Conservation (phyloP, 1,139 yeast species). For the Taphrina deformans region DNA sequence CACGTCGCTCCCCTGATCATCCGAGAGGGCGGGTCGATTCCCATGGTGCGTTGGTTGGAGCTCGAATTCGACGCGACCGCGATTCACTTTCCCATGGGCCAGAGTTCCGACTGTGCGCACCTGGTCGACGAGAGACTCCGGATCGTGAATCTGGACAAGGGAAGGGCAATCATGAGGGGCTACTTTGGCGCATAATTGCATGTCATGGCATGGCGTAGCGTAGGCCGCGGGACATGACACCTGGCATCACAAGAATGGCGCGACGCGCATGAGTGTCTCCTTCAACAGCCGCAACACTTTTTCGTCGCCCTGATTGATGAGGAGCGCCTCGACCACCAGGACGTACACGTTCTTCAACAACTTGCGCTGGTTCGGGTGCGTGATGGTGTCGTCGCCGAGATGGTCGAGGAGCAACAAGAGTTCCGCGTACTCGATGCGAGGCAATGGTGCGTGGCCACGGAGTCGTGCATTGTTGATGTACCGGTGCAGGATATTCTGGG, state of each 20-base stretch:
- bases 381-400: constrained; percentile 10
- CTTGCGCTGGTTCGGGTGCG: constrained; percentile 4
- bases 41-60: constrained; percentile 81
- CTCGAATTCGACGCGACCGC: constrained; percentile 82
- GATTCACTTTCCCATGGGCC: constrained; percentile 96
- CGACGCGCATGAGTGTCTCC: constrained; percentile 1
- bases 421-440: constrained; percentile 11
- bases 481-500: background rate
- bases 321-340: constrained; percentile 4
- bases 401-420: constrained; percentile 4
- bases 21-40: constrained; percentile 96
- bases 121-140: constrained; percentile 81
- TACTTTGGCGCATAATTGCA: constrained; percentile 8
- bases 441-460: constrained; percentile 5
- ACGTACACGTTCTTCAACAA: constrained; percentile 1
- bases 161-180: constrained; percentile 59
- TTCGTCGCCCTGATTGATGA: constrained; percentile 5
- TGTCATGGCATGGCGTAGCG: background rate
- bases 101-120: constrained; percentile 92
- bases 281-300: constrained; percentile 4
- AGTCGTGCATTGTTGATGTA: constrained; percentile 5
- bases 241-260: background rate
- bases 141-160: constrained; percentile 70
- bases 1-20: constrained; percentile 71
- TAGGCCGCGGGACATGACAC: too few species aligned